Conservation (phyloP, 208 protist species). For the Crithidia fasciculata region DNA sequence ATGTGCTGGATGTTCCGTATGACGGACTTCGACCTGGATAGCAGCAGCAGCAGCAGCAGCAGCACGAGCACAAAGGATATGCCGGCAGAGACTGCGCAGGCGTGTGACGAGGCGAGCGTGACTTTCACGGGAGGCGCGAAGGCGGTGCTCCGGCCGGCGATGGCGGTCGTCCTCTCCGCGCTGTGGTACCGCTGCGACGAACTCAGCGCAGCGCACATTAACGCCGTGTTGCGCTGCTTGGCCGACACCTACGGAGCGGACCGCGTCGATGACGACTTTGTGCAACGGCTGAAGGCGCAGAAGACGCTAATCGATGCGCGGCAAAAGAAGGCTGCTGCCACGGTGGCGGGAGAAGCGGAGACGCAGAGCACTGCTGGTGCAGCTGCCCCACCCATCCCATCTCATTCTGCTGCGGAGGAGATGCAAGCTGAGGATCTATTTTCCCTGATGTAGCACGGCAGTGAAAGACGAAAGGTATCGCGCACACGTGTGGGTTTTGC, state of each 20-base stretch:
- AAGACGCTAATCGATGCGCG: slow-evolving; percentile 14
- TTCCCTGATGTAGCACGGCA: slow-evolving; percentile 5
- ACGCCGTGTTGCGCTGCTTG: slow-evolving; percentile 71
- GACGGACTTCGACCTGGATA: not conserved
- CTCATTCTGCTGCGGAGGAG: not conserved
- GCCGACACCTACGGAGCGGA: slow-evolving; percentile 54
- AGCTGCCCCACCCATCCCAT: not conserved
- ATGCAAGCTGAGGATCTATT: slow-evolving; percentile 18
- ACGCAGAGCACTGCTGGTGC: not conserved
- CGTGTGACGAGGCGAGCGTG: too few relatives aligned
- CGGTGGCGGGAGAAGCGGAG: not conserved
- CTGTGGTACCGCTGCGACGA: slow-evolving; percentile 81
- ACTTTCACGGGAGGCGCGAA: not conserved
- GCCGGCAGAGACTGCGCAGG: too few relatives aligned
- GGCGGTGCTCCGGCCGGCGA: slow-evolving; percentile 24
- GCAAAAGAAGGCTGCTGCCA: not conserved
- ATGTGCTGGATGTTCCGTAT: slow-evolving; percentile 49
- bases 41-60: too few relatives aligned
- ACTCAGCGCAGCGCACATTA: slow-evolving; percentile 42
- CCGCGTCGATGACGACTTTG: slow-evolving; percentile 71
- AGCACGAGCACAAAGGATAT: not conserved
- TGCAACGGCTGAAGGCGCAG: slow-evolving; percentile 65
- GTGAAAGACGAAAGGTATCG: not conserved
- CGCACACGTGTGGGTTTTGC: too few relatives aligned
- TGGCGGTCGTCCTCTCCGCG: slow-evolving; percentile 59